Conservation (phyloP, 2,329 filamentous ascomycete genomes). For the Colletotrichum sp. region DNA sequence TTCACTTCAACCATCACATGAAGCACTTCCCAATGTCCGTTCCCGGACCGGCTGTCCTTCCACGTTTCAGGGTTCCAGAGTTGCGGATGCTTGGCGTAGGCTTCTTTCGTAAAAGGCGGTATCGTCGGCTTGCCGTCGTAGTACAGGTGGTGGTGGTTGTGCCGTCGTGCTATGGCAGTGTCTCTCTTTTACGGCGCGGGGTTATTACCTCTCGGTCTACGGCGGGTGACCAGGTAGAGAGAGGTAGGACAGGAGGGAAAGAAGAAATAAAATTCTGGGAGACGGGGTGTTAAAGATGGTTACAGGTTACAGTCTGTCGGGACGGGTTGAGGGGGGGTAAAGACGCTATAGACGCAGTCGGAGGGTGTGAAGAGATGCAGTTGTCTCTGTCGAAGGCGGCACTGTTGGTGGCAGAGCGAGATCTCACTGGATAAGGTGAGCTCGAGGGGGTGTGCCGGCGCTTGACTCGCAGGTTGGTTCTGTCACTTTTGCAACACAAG, state of each 20-base stretch:
- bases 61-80: conserved; percentile 23
- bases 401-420: conserved; percentile 17
- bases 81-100: conserved; percentile 9
- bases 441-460: conserved; percentile 32
- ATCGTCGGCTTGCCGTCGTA: conserved; percentile 5
- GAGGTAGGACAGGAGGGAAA: conserved; percentile 4
- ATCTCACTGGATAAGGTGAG: conserved; percentile 15
- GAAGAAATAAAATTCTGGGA: conserved; percentile 10
- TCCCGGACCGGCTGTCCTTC: conserved; percentile 30
- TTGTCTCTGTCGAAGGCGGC: conserved; percentile 15
- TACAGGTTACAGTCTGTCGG: conserved; percentile 20
- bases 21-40: conserved; percentile 34
- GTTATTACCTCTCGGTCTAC: neutral
- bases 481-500: neutral
- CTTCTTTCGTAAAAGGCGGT: neutral
- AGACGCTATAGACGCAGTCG: conserved; percentile 31
- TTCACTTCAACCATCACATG: conserved; percentile 42
- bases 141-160: conserved; percentile 8
- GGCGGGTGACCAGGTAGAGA: neutral
- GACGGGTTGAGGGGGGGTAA: neutral
- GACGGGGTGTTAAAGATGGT: conserved; percentile 17
- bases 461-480: conserved; percentile 38
- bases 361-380: conserved; percentile 26
- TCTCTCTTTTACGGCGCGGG: conserved; percentile 3
- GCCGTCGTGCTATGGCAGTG: conserved; percentile 3